Base-by-base conservation (phyloP, 371 early-diverging fungal genomes). In the Dichotomocladium elegans region DNA sequence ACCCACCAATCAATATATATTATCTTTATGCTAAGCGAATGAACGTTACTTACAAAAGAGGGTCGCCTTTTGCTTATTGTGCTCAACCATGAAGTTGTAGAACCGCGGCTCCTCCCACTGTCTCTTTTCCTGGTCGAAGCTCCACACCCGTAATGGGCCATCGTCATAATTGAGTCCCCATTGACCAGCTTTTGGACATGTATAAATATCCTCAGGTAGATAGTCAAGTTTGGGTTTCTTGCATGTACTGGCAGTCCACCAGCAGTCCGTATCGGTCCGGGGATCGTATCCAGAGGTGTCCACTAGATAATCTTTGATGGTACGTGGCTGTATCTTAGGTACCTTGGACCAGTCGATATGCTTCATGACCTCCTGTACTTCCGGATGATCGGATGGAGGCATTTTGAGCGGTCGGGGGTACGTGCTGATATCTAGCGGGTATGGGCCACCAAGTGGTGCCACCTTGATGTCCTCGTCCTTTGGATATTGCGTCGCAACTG, bases 301-400 rank as follows among this genome's bases (percentile, higher is more conserved):
- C 10, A 72, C 33, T 0, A 43, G 44, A 47, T 67, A 64, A 24
- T 52, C 51, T 24, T 60, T 61, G 9, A 70, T 52, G 4, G 42
- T 58, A 8, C 70, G 61, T 9, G 58, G 49, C 0, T 58, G 45
- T 0, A 68, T 43, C 7, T 68, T 49, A 3, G 79, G 79, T n/a
- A 81, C 68, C 41, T 70, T 69, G 29, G 59, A 51, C 66, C 79
- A 72, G 54, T 81, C 73, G 14, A 81, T 41, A 3, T 65, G 65
- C 0, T 63, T 55, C 4, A 83, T 49, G 19, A 74, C 79, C 0
- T 55, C 55, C 43, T 79, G 68, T 3, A 83, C 77, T 30, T 78
- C 77, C 0, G 79, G 72, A 19, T 70, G 67, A 46, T 73, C 53
- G 0, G 49, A 34, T 0, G 77, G 59, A 3, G 73, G 69, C 24